Evolutionary conservation across 495 filamentous ascomycete species (phyloP).

Genomic region (Podospora anserina): DNA sequence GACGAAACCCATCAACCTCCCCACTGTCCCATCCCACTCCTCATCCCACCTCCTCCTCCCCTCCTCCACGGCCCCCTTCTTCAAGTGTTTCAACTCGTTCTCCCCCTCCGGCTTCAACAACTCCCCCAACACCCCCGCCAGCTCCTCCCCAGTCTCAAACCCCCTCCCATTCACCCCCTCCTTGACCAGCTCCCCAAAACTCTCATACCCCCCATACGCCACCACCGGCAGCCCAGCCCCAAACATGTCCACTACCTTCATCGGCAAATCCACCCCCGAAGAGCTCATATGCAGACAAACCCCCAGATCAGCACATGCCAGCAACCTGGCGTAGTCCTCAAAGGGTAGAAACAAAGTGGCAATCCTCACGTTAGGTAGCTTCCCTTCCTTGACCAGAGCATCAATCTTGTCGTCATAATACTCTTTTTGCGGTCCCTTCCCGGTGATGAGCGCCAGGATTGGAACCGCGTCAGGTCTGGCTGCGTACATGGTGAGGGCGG

Average conservation of each 20-base stretch:
- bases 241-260: conserved; percentile 99
- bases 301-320: conserved; percentile 87
- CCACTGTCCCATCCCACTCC: conserved; percentile 83
- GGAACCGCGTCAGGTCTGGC: conserved; percentile 41
- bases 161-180: conserved; percentile 83
- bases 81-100: conserved; percentile 57
- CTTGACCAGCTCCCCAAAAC: conserved; percentile 80
- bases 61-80: conserved; percentile 71
- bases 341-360: conserved; percentile 78
- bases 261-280: conserved; percentile 92
- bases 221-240: conserved; percentile 88
- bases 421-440: conserved; percentile 80
- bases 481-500: conserved; percentile 70
- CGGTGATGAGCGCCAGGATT: conserved; percentile 80
- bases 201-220: conserved; percentile 77
- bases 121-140: conserved; percentile 56
- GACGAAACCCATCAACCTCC: conserved; percentile 61
- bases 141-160: conserved; percentile 63
- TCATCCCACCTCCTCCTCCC: conserved; percentile 83
- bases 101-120: conserved; percentile 53
- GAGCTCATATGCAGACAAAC: conserved; percentile 89
- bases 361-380: conserved; percentile 65
- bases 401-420: conserved; percentile 66
- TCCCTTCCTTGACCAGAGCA: conserved; percentile 53
- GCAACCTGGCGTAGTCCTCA: conserved; percentile 76